Conservation (phyloP, 306 rosid species). For the Cicer cuneatum region DNA sequence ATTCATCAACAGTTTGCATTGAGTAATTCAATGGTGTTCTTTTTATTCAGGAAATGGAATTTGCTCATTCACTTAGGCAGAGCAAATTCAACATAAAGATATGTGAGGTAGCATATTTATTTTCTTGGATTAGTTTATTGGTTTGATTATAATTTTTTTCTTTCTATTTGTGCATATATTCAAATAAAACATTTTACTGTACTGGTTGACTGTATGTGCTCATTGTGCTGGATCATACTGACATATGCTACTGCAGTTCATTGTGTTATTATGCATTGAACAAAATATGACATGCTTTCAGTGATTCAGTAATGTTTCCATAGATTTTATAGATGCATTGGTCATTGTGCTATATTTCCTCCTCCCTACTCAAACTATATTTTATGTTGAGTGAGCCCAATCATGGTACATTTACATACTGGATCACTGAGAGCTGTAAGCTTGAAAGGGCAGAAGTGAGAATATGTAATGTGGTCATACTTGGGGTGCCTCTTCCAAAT, state of each 20-base stretch:
- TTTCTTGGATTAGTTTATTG: slow-evolving; percentile 29
- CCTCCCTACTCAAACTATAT: neutral
- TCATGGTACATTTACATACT: neutral
- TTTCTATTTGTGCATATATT: neutral
- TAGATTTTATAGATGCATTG: neutral
- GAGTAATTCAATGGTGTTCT: slow-evolving; percentile 22
- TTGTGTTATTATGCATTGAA: neutral
- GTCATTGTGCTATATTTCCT: neutral
- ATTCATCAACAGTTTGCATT: slow-evolving; percentile 19
- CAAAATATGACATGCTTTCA: neutral
- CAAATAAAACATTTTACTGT: neutral
- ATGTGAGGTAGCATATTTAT: slow-evolving; percentile 72
- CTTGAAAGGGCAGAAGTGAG: neutral
- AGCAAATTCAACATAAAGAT: slow-evolving; percentile 93
- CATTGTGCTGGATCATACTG: neutral
- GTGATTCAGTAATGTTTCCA: neutral
- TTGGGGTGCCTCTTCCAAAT: neutral
- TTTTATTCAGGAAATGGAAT: slow-evolving; percentile 87
- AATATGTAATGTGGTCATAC: neutral
- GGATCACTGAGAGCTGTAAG: neutral
- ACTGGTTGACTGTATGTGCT: neutral
- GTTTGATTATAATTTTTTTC: neutral
- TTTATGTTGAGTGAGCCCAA: neutral
- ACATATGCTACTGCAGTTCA: neutral
- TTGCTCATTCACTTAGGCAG: slow-evolving; percentile 89